Evolutionary conservation across 2,329 filamentous ascomycete genomes (phyloP).

Genomic region (Phialophora expanda): DNA sequence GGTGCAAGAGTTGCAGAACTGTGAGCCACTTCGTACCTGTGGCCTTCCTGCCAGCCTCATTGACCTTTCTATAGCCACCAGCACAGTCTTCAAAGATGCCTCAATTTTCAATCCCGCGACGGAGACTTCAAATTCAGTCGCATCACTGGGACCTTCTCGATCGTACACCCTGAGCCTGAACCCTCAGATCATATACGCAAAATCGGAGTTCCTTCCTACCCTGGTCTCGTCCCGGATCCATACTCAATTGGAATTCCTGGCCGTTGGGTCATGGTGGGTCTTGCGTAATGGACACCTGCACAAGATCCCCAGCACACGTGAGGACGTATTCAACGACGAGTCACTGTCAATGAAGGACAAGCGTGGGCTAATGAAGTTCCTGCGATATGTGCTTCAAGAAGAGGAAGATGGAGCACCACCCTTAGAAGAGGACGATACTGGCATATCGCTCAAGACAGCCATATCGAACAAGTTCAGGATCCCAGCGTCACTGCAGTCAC

Average conservation of each 20-base stretch:
- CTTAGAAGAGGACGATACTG: conserved; percentile 61
- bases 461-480: conserved; percentile 65
- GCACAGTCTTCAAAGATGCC: conserved; percentile 46
- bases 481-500: conserved; percentile 69
- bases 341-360: conserved; percentile 80
- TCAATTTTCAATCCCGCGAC: conserved; percentile 46
- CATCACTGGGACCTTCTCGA: conserved; percentile 66
- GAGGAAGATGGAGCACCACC: conserved; percentile 58
- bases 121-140: conserved; percentile 33
- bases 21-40: conserved; percentile 38
- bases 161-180: conserved; percentile 83
- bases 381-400: conserved; percentile 81
- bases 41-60: neutral
- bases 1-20: conserved; percentile 58
- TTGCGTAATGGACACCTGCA: conserved; percentile 59
- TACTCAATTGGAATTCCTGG: conserved; percentile 88
- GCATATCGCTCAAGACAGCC: conserved; percentile 56
- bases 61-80: conserved; percentile 19
- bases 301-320: conserved; percentile 83
- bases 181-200: conserved; percentile 84
- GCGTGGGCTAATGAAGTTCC: conserved; percentile 86
- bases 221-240: conserved; percentile 90
- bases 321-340: conserved; percentile 85
- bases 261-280: conserved; percentile 91
- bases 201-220: conserved; percentile 75